Conservation (phyloP, 2,329 filamentous ascomycete genomes). For the Aspergillus thermomutatus region DNA sequence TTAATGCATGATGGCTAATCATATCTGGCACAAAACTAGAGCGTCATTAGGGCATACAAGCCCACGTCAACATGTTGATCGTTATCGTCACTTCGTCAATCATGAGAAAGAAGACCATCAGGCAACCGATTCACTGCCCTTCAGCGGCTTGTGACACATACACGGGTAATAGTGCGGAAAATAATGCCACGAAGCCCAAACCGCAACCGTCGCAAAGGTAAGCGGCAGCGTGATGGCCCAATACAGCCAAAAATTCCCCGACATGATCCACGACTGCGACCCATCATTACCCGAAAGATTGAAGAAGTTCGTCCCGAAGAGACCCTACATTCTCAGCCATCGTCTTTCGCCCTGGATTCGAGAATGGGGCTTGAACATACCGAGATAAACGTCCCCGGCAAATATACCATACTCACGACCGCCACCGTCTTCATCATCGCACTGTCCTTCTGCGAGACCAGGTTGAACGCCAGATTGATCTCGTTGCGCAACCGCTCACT, state of each 20-base stretch:
- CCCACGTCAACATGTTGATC: neutral
- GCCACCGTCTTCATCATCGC: slow-evolving; percentile 30
- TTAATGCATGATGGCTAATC: neutral
- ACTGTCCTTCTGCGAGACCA: slow-evolving; percentile 31
- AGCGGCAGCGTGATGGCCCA: slow-evolving; percentile 29
- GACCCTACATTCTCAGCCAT: slow-evolving; percentile 14
- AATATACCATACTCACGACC: slow-evolving; percentile 25
- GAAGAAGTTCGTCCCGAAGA: slow-evolving; percentile 38
- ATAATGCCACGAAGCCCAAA: slow-evolving; percentile 24
- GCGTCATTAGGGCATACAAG: neutral
- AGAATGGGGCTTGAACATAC: slow-evolving; percentile 10
- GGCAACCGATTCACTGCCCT: neutral
- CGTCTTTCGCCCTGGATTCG: neutral
- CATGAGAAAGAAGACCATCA: neutral
- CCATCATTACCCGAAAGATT: slow-evolving; percentile 17
- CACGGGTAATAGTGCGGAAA: neutral
- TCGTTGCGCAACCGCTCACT: slow-evolving; percentile 32
- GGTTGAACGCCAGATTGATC: slow-evolving; percentile 33
- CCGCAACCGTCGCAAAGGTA: slow-evolving; percentile 22
- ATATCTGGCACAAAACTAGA: neutral
- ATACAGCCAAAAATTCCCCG: slow-evolving; percentile 30
- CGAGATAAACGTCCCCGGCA: slow-evolving; percentile 30
- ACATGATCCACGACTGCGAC: slow-evolving; percentile 20
- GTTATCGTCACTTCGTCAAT: neutral
- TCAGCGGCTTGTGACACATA: neutral